phyloP scores from a whole-genome alignment of 2,329 filamentous ascomycete genomes.

The Aspergillaceae sp. region DNA sequence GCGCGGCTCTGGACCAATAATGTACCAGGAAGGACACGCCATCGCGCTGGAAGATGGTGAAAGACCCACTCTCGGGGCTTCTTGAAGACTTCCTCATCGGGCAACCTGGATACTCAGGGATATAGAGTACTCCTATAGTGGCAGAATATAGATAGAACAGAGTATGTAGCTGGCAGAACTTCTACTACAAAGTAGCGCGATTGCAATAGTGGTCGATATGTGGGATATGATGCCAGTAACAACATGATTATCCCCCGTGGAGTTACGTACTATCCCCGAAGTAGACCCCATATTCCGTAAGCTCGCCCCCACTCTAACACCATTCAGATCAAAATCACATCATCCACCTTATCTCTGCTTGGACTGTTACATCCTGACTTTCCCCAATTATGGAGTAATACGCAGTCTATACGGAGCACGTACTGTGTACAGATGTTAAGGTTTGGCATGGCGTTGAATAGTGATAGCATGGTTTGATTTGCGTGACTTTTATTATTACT shows the following conservation, averaged over 20 bases:
- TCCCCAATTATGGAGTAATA: too few species aligned
- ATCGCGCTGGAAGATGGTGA: slow-evolving; percentile 25
- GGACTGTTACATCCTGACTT: neutral
- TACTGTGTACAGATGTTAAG: too few species aligned
- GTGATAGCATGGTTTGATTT: too few species aligned
- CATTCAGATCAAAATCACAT: slow-evolving; percentile 27
- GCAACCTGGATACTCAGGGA: neutral
- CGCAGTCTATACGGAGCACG: too few species aligned
- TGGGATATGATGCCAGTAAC: too few species aligned
- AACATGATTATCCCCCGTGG: too few species aligned
- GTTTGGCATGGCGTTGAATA: too few species aligned
- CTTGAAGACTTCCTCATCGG: neutral
- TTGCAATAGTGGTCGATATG: too few species aligned
- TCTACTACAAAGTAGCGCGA: too few species aligned
- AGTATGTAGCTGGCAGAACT: too few species aligned
- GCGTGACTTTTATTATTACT: too few species aligned
- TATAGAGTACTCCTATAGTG: neutral
- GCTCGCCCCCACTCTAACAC: slow-evolving; percentile 14
- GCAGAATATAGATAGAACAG: too few species aligned
- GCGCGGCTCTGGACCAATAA: slow-evolving; percentile 17
- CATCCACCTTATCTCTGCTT: slow-evolving; percentile 21
- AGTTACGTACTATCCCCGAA: neutral
- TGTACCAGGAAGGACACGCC: slow-evolving; percentile 19
- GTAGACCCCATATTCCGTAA: neutral
- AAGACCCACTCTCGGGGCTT: slow-evolving; percentile 4